Conservation (phyloP, 495 filamentous ascomycete species). For the Hypomontagnella submonticulosa region DNA sequence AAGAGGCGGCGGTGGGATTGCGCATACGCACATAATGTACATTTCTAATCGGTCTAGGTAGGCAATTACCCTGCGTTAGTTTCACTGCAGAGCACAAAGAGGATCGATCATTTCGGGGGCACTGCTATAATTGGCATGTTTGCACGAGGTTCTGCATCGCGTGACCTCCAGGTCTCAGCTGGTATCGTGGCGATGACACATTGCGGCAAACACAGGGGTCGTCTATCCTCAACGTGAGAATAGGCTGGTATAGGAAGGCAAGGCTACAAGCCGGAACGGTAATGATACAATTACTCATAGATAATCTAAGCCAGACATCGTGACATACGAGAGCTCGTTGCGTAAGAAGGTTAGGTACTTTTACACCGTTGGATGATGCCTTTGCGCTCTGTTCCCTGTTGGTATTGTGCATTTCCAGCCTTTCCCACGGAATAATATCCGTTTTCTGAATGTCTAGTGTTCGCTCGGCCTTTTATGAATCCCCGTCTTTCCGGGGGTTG, state of each 20-base stretch:
- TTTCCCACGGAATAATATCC: constrained; percentile 30
- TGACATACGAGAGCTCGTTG: neutral
- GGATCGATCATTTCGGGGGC: constrained; percentile 39
- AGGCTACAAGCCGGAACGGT: too few relatives aligned
- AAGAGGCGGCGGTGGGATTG: constrained; percentile 23
- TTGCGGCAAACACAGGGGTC: constrained; percentile 6
- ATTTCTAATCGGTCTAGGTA: constrained; percentile 20
- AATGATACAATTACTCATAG: constrained; percentile 1
- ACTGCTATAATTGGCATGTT: constrained; percentile 36
- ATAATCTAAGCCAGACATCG: constrained; percentile 9
- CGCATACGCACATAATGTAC: constrained; percentile 1
- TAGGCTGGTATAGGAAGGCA: too few relatives aligned
- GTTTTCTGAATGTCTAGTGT: constrained; percentile 2
- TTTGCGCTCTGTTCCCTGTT: constrained; percentile 11
- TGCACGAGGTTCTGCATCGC: constrained; percentile 41
- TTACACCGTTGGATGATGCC: constrained; percentile 10
- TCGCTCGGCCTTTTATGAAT: constrained; percentile 31
- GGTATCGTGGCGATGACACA: constrained; percentile 24
- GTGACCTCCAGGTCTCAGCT: constrained; percentile 42
- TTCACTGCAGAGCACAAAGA: constrained; percentile 38
- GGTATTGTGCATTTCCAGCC: constrained; percentile 16
- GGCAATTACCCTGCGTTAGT: constrained; percentile 20
- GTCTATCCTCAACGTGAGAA: too few relatives aligned
- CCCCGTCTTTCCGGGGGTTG: constrained; percentile 16
- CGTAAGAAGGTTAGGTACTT: constrained; percentile 5